A percentile compares a stretch with the other conserved stretches of the same genome.
Conservation (phyloP, 2,329 filamentous ascomycete species). For the Ophiostoma tasmaniense region DNA sequence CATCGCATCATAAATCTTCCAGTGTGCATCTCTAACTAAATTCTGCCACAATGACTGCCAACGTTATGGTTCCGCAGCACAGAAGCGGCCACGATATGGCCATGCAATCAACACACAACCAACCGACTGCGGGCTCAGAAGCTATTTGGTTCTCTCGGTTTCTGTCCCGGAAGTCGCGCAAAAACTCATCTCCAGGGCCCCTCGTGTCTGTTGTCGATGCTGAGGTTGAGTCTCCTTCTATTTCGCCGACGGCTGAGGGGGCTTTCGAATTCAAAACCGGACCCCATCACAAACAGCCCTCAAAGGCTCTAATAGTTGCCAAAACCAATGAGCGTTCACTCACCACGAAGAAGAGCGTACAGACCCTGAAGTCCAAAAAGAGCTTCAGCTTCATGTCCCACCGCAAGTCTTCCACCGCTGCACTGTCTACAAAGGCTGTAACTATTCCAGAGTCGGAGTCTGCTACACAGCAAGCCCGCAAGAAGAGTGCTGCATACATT, state of each 20-base stretch:
- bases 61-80: neutral
- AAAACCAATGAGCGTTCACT: neutral
- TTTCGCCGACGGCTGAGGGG: neutral
- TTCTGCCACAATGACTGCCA: neutral
- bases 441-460: neutral
- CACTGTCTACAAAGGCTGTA: neutral
- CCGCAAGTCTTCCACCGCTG: neutral
- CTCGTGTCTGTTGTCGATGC: neutral
- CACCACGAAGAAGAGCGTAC: neutral
- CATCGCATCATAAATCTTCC: neutral
- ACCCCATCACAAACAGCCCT: neutral
- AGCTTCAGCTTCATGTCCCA: slow-evolving; percentile 8
- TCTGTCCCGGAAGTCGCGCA: neutral
- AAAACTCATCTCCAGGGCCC: neutral
- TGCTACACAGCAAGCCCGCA: neutral
- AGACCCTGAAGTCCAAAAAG: neutral
- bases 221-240: neutral
- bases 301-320: neutral
- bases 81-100: neutral
- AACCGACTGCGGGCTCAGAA: neutral
- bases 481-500: slow-evolving; percentile 10
- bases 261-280: neutral
- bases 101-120: neutral
- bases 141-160: slow-evolving; percentile 8
- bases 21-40: neutral